phyloP scores from a whole-genome alignment of 768 basidiomycete genomes.

The Kwoniella dejecticola region DNA sequence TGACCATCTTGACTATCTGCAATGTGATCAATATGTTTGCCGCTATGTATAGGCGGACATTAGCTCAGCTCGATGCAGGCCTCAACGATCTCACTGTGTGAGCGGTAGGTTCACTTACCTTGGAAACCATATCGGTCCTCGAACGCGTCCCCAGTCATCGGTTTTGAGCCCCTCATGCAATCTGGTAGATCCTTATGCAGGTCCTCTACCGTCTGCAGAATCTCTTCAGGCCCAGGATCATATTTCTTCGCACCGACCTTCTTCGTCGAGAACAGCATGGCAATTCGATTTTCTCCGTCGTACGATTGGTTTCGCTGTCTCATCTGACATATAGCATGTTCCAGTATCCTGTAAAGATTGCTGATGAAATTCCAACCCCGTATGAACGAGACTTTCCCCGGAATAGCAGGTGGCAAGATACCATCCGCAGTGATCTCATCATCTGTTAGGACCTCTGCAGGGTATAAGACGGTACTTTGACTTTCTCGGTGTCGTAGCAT shows the following conservation, averaged over 20 bases:
- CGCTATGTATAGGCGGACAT: slow-evolving; percentile 19
- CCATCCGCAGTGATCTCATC: slow-evolving; percentile 32
- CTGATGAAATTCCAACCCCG: slow-evolving; percentile 46
- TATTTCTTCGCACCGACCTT: background rate
- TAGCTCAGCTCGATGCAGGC: background rate
- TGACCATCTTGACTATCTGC: slow-evolving; percentile 46
- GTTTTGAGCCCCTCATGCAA: slow-evolving; percentile 28
- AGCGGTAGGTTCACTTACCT: slow-evolving; percentile 36
- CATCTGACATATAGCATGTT: slow-evolving; percentile 34
- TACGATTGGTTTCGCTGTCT: slow-evolving; percentile 10
- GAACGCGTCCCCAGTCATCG: slow-evolving; percentile 32
- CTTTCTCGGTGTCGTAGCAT: slow-evolving; percentile 40
- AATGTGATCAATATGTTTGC: slow-evolving; percentile 44
- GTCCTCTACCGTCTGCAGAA: slow-evolving; percentile 25
- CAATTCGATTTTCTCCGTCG: slow-evolving; percentile 15
- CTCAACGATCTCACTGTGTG: background rate
- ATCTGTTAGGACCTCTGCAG: slow-evolving; percentile 42
- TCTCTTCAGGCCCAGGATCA: slow-evolving; percentile 18
- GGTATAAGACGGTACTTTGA: slow-evolving; percentile 44
- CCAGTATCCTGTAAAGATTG: slow-evolving; percentile 48
- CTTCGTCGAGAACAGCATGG: slow-evolving; percentile 5
- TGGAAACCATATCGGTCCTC: slow-evolving; percentile 43
- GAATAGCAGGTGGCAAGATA: background rate
- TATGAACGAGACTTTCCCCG: slow-evolving; percentile 29
- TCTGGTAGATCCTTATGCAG: slow-evolving; percentile 35